Evolutionary conservation across 495 filamentous ascomycete species (phyloP), one percentile per base, ranked within the genome.

Genomic region (Platismatia glauca): DNA sequence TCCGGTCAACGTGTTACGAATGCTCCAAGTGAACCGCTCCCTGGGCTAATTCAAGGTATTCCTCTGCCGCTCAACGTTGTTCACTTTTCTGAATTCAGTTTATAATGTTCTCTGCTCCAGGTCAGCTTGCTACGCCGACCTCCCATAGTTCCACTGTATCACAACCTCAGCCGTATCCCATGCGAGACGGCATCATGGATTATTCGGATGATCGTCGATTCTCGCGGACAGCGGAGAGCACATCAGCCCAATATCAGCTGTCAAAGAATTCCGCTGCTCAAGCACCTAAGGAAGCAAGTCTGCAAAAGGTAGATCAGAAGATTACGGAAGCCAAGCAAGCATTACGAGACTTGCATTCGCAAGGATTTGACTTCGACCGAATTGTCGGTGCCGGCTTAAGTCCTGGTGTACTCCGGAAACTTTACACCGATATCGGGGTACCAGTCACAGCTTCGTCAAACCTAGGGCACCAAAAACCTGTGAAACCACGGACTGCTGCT

Each of bases 341-440:
- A 57, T 78, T 92, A 24, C 74, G 86, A 20, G 79, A 83, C 44
- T 70, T 92, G 33, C 80, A 78, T 62, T 81, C 83, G 39, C 75
- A 86, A 41, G 84, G 85, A 52, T 83, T 92, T 55, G 80, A 82
- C 18, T 92, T 82, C 66, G 74, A 83, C 55, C 78, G 86, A 61
- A 84, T 91, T 66, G 75, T 93, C 20, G 79, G 84, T 16, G 88
- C 91, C 71, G 89, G 89, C 7, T 78, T 92, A 55, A 78, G 90
- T 65, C 77, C 84, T 48, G 70, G 72, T 22, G 64, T 89, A 43
- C 74, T 95, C 39, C 78, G 76, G 59, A 72, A 75, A 44, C 75
- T 95, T 15, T 94, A 89, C 70, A 75, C 78, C 58, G 84, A 86
- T 27, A 75, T 89, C 16, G 84, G 83, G 18, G 78, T 89, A 3